Base-by-base conservation (phyloP, 2,329 filamentous ascomycete genomes). In the Aureobasidium zeae region DNA sequence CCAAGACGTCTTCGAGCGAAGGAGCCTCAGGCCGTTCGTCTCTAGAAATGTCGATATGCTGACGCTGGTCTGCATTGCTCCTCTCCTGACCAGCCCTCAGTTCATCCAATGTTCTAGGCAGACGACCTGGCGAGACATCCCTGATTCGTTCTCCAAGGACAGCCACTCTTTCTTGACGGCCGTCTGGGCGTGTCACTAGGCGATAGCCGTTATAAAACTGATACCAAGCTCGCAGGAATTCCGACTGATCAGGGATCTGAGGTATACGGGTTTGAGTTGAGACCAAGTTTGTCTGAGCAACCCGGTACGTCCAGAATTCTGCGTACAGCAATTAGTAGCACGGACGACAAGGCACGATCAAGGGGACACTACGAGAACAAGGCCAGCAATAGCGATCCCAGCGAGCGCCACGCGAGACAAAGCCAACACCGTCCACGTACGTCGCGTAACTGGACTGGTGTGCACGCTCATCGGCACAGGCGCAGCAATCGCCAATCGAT, bases 301-400 rank as follows among this genome's bases (percentile, higher is more conserved):
- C 58, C 13, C 69, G 52, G 42, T 69, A 66, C 38, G 59, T 61
- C 69, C 69, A 72, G 54, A 70, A 72, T 35, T 68, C 66, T 66
- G 44, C 8, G 19, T 12, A 53, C 38, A 53, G 49, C 32, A 39
- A 21, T 33, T 33, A 41, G 35, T 29, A 39, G 16, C 4, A 16
- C 5, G 22, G 2, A 5, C 6, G 10, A 13, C n/a, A 5, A 16
- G 10, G 21, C 9, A 16, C 2, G 20, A 13, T 5, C 8, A 11
- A 13, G 7, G 4, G 5, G 13, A 6, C 20, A 20, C 12, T 33
- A 62, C 63, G 61, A 55, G 68, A 67, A 49, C 69, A 72, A 50
- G 65, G 69, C 68, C 68, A 71, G 49, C 69, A 72, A 47, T 72
- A 72, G 44, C 65, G 57, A 50, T 72, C 65, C 68, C 69, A 71